Evolutionary conservation across 192 early-diverging fungal species (phyloP), one percentile per base, ranked within the genome.

Genomic region (Backusella parvicylindrica): DNA sequence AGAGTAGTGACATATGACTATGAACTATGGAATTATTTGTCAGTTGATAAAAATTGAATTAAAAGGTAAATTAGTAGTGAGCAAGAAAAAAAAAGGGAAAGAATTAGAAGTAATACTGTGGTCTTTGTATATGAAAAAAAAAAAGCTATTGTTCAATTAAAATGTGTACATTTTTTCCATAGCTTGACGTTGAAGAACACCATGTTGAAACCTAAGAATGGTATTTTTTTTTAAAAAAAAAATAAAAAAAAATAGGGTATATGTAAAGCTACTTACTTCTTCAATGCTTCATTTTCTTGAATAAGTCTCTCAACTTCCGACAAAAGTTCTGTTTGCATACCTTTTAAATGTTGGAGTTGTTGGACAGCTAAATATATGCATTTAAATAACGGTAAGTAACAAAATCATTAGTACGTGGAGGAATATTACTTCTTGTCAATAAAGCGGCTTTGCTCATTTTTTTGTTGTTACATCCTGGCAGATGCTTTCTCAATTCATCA

Each of bases 391-490:
- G 7, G 26, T 30, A 63, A 56, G 13, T 30, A 64, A 11, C 18
- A 78, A 60, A 28, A 60, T 28, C 1, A 12, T 28, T 60, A 12
- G 12, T 28, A 60, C 12, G 12, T 1, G 23, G 28, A 28, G 12
- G 1, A 6, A 28, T n/a, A 69, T 68, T 78, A 84, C 83, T 82
- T 79, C 78, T 70, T 41, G 81, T 81, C 43, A 84, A 74, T 32
- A 84, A 31, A 30, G 75, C 75, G 37, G 83, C 83, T 64, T 84
- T 84, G 26, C 81, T 82, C 83, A 84, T 84, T 66, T 84, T 84
- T 47, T 82, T 79, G 38, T 79, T 79, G 33, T 68, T 74, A 56
- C 75, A 76, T 31, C 76, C 74, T 36, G 83, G 83, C 38, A 84
- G 70, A 71, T 84, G 83, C 32, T 82, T 76, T 41, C 78, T 73